These are phyloP conservation scores for Phytophthora sp. DNA, from an alignment of 352 stramenopile species.

Conservation along the genomic window DNA sequence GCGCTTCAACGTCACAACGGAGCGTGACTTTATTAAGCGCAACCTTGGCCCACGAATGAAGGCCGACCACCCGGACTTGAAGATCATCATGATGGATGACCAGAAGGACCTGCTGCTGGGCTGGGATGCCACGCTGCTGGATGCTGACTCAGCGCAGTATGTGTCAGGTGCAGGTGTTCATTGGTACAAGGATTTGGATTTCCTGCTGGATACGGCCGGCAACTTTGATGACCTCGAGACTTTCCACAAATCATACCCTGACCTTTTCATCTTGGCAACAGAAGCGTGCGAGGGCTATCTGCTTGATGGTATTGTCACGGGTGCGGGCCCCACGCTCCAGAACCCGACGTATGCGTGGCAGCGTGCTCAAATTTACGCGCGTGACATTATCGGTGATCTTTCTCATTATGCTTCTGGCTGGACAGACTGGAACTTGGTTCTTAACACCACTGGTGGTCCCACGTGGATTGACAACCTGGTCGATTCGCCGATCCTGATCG, in stretches of 20 bases:
- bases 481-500: conserved; percentile 76
- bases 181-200: conserved; percentile 84
- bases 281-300: conserved; percentile 84
- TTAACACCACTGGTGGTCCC: conserved; percentile 77
- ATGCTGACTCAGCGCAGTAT: conserved; percentile 67
- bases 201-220: conserved; percentile 45
- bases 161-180: conserved; percentile 86
- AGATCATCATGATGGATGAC: conserved; percentile 82
- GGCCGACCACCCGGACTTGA: conserved; percentile 66
- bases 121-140: conserved; percentile 49
- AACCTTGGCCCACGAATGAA: conserved; percentile 69
- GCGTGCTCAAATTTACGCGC: conserved; percentile 77
- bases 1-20: conserved; percentile 36
- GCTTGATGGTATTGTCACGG: conserved; percentile 50
- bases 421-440: conserved; percentile 90
- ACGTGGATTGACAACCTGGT: conserved; percentile 75
- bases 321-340: conserved; percentile 52
- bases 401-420: conserved; percentile 79
- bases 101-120: conserved; percentile 64
- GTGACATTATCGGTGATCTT: conserved; percentile 89
- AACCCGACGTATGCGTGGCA: conserved; percentile 60
- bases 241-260: conserved; percentile 62
- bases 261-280: conserved; percentile 84
- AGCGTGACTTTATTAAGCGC: conserved; percentile 71
- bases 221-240: conserved; percentile 57